phyloP scores from a whole-genome alignment of 306 rosid species.

The Dicorynia guianensis region DNA sequence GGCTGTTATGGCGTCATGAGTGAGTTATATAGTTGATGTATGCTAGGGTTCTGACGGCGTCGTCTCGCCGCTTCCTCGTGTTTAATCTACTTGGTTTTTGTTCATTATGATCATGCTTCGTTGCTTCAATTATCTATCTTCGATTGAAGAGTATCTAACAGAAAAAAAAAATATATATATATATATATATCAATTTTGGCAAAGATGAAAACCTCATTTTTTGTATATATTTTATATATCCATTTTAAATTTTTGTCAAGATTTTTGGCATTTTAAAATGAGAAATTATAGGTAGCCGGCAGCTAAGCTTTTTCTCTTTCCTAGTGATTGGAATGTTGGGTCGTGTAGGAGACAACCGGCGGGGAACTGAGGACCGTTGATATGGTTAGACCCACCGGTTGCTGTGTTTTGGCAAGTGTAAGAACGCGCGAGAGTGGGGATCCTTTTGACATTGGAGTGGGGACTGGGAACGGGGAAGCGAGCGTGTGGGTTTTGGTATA shows the following conservation, averaged over 20 bases:
- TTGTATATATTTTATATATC: no score
- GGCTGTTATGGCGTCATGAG: background rate
- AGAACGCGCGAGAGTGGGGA: constrained; percentile 36
- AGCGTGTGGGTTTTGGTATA: constrained; percentile 65
- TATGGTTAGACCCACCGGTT: constrained; percentile 20
- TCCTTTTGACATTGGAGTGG: background rate
- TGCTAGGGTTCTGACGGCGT: constrained; percentile 18
- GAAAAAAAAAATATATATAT: no score
- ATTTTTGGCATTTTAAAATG: no score
- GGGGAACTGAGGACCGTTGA: constrained; percentile 38
- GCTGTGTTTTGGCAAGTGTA: background rate
- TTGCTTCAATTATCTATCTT: no score
- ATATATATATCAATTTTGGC: no score
- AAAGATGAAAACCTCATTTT: no score
- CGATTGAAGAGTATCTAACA: no score
- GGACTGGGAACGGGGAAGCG: constrained; percentile 51
- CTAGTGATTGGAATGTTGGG: constrained; percentile 40
- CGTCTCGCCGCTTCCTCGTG: constrained; percentile 17
- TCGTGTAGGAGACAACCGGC: constrained; percentile 35
- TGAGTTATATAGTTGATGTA: background rate
- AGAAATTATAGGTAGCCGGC: no score
- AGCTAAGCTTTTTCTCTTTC: no score
- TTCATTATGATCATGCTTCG: background rate
- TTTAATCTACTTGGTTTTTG: no score
- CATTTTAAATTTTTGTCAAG: no score